Evolutionary conservation across 2,329 filamentous ascomycete species (phyloP).

Genomic region (Scopulariopsis brevicaulis): DNA sequence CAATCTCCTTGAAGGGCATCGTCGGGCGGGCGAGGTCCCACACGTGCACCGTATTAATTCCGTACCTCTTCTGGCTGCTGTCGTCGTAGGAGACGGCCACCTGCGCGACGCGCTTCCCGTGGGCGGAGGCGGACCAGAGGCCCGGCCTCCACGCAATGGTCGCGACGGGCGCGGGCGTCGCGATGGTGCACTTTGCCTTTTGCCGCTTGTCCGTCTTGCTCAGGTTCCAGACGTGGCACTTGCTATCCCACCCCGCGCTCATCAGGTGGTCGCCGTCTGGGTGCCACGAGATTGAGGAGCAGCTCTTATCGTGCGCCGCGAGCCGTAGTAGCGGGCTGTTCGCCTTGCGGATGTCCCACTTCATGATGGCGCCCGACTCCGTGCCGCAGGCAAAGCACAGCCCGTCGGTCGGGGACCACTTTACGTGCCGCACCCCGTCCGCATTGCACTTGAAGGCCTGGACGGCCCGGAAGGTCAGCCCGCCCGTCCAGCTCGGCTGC

Average conservation of each 20-base stretch:
- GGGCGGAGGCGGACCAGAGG: constrained; percentile 52
- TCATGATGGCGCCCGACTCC: constrained; percentile 48
- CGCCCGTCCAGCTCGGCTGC: constrained; percentile 31
- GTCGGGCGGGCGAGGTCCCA: constrained; percentile 60
- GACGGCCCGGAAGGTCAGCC: constrained; percentile 35
- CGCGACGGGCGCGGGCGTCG: constrained; percentile 47
- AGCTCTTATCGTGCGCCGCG: constrained; percentile 49
- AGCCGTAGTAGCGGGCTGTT: constrained; percentile 43
- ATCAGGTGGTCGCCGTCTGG: constrained; percentile 55
- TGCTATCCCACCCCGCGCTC: constrained; percentile 50
- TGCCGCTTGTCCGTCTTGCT: constrained; percentile 49
- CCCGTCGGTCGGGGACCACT: constrained; percentile 52
- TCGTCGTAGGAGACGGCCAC: constrained; percentile 53
- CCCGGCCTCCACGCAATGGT: constrained; percentile 52
- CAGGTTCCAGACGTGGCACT: constrained; percentile 55
- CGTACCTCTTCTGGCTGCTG: constrained; percentile 37
- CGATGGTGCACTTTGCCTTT: constrained; percentile 51
- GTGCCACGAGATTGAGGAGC: constrained; percentile 54
- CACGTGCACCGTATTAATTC: constrained; percentile 48
- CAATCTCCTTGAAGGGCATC: constrained; percentile 55
- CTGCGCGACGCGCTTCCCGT: constrained; percentile 48
- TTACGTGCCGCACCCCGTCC: constrained; percentile 49
- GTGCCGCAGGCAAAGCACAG: constrained; percentile 54
- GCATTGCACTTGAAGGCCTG: constrained; percentile 37
- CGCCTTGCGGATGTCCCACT: constrained; percentile 51